A percentile compares a stretch with the other conserved stretches of the same genome.
These are phyloP conservation scores for Pythium utonaiense DNA, from an alignment of 352 stramenopile genomes.

Conservation along the genomic window DNA sequence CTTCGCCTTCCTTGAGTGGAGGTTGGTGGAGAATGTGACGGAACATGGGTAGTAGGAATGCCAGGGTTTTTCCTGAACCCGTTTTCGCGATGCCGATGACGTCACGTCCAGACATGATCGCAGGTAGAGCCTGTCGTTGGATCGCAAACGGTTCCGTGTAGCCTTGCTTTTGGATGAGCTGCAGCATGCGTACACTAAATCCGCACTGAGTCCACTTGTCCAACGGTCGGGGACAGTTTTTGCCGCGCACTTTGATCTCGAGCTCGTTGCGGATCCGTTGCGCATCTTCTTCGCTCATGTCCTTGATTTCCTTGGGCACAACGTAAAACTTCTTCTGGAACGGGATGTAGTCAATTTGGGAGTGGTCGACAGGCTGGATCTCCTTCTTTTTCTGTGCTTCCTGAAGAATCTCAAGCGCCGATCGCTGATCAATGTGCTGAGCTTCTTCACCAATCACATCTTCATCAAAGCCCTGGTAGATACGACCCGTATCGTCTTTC, in stretches of 20 bases:
- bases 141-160: slow-evolving; percentile 97
- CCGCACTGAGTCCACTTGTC: slow-evolving; percentile 97
- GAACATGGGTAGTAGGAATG: slow-evolving; percentile 96
- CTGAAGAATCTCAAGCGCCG: slow-evolving; percentile 88
- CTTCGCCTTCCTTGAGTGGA: slow-evolving; percentile 65
- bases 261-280: slow-evolving; percentile 77
- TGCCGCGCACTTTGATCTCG: slow-evolving; percentile 97
- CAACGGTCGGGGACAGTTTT: slow-evolving; percentile 94
- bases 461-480: slow-evolving; percentile 86
- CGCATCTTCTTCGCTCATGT: slow-evolving; percentile 86
- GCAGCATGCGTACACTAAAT: slow-evolving; percentile 94
- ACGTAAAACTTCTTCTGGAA: slow-evolving; percentile 99
- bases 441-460: slow-evolving; percentile 81
- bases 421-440: slow-evolving; percentile 68
- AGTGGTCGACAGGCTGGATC: slow-evolving; percentile 96
- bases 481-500: slow-evolving; percentile 68
- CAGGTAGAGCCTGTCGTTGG: slow-evolving; percentile 95
- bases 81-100: slow-evolving; percentile 93
- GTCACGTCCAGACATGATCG: slow-evolving; percentile 86
- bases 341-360: slow-evolving; percentile 92
- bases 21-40: slow-evolving; percentile 86
- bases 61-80: slow-evolving; percentile 96
- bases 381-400: slow-evolving; percentile 92
- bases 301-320: slow-evolving; percentile 91
- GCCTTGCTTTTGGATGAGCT: slow-evolving; percentile 91